A percentile compares a stretch with the other conserved stretches of the same genome.
phyloP scores from a whole-genome alignment of 495 filamentous ascomycete genomes.

The Aspergillus sparsus region DNA sequence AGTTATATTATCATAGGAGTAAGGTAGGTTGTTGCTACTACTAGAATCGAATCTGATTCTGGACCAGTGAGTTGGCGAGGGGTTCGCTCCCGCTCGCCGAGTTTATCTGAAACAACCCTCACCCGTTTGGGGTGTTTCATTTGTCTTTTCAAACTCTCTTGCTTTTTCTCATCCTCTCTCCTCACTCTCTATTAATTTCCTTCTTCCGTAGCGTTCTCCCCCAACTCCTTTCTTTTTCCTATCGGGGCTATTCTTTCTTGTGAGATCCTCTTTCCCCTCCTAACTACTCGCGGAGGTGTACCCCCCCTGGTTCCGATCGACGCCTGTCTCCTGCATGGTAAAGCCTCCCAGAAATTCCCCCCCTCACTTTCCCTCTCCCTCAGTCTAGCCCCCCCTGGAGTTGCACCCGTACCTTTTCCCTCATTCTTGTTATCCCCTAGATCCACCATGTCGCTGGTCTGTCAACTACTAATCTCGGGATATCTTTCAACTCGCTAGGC shows the following conservation, averaged over 20 bases:
- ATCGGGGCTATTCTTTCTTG: neutral
- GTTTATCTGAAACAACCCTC: constrained; percentile 28
- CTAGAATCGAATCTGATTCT: constrained; percentile 1
- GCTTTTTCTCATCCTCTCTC: constrained; percentile 2
- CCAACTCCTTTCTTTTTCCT: constrained; percentile 9
- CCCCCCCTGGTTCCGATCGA: constrained; percentile 19
- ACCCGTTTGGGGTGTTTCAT: constrained; percentile 27
- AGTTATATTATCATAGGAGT: neutral
- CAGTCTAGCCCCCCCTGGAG: constrained; percentile 12
- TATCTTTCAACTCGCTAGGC: constrained; percentile 17
- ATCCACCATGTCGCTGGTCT: constrained; percentile 13
- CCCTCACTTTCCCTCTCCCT: constrained; percentile 21
- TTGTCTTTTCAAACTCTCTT: constrained; percentile 14
- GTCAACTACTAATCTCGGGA: constrained; percentile 17
- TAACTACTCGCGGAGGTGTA: neutral
- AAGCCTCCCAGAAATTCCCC: constrained; percentile 13
- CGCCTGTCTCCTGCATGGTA: constrained; percentile 19
- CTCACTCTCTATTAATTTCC: constrained; percentile 7
- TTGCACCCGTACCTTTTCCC: constrained; percentile 1
- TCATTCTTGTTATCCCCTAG: neutral
- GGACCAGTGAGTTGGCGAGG: constrained; percentile 20
- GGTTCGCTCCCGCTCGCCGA: constrained; percentile 17
- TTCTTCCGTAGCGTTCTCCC: neutral
- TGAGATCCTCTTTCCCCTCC: constrained; percentile 8
- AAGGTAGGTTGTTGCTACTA: neutral